These are phyloP conservation scores for Cryptomeria japonica DNA, from an alignment of 75 land plant species.

Conservation along the genomic window DNA sequence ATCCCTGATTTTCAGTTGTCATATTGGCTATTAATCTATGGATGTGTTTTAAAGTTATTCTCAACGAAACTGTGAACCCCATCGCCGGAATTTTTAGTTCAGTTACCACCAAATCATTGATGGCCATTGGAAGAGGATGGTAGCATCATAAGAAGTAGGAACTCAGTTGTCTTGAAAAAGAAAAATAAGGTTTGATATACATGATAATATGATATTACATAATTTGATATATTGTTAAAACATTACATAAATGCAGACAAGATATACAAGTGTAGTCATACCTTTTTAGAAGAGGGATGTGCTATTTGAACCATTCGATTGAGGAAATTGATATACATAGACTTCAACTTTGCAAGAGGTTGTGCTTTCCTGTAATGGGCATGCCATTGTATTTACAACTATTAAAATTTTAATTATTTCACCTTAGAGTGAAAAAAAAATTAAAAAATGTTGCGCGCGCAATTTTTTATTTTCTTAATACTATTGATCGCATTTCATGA, in stretches of 20 bases:
- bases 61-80: conserved; percentile 19
- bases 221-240: no score
- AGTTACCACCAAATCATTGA: neutral
- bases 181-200: neutral
- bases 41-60: conserved; percentile 28
- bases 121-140: neutral
- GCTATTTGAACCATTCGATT: conserved; percentile 41
- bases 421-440: no score
- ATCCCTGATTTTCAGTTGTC: neutral
- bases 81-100: neutral
- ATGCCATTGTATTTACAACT: neutral
- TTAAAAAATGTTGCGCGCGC: no score
- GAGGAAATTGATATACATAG: conserved; percentile 51
- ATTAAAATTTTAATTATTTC: neutral
- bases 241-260: no score
- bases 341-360: conserved; percentile 62
- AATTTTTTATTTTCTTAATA: no score
- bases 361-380: conserved; percentile 57
- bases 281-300: conserved; percentile 1
- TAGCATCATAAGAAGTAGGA: neutral
- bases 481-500: no score
- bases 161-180: neutral
- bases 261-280: neutral
- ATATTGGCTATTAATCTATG: conserved; percentile 9
- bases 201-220: no score